Conservation (phyloP, 2,329 filamentous ascomycete genomes). For the Trichophyton mentagrophytes region DNA sequence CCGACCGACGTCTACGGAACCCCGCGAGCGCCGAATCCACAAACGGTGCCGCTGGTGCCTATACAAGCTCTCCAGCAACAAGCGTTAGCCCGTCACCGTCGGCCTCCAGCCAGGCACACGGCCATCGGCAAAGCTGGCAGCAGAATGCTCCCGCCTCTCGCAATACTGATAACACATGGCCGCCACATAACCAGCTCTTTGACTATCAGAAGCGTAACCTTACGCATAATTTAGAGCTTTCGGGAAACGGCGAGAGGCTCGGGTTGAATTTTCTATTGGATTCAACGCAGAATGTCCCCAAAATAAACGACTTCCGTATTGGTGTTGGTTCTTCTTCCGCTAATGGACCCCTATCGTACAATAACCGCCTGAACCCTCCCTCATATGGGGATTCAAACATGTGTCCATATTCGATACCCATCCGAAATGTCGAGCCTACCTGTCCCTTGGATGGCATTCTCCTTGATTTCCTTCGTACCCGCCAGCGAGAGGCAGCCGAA, state of each 20-base stretch:
- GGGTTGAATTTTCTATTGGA: conserved; percentile 63
- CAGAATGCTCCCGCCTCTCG: neutral
- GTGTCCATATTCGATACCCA: conserved; percentile 30
- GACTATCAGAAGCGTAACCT: conserved; percentile 32
- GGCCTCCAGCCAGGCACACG: conserved; percentile 1
- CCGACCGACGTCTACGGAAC: conserved; percentile 9
- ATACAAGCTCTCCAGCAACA: conserved; percentile 19
- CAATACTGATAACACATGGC: conserved; percentile 19
- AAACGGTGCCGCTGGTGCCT: neutral
- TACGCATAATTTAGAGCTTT: conserved; percentile 47
- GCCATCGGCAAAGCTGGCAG: conserved; percentile 5
- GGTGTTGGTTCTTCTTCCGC: conserved; percentile 17
- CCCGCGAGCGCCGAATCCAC: conserved; percentile 9
- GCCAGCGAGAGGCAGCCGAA: conserved; percentile 51
- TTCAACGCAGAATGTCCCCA: conserved; percentile 40
- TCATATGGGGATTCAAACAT: conserved; percentile 18
- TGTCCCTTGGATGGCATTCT: conserved; percentile 70
- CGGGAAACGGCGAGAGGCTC: conserved; percentile 48
- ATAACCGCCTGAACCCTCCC: conserved; percentile 8
- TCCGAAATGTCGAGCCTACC: conserved; percentile 53
- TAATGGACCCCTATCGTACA: neutral
- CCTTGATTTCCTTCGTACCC: conserved; percentile 62
- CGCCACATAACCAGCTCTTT: conserved; percentile 22
- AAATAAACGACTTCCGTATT: conserved; percentile 36
- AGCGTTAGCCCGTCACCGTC: conserved; percentile 33